Evolutionary conservation across 2,329 filamentous ascomycete species (phyloP), one percentile per base, ranked within the genome.

Genomic region (Alternaria solani): DNA sequence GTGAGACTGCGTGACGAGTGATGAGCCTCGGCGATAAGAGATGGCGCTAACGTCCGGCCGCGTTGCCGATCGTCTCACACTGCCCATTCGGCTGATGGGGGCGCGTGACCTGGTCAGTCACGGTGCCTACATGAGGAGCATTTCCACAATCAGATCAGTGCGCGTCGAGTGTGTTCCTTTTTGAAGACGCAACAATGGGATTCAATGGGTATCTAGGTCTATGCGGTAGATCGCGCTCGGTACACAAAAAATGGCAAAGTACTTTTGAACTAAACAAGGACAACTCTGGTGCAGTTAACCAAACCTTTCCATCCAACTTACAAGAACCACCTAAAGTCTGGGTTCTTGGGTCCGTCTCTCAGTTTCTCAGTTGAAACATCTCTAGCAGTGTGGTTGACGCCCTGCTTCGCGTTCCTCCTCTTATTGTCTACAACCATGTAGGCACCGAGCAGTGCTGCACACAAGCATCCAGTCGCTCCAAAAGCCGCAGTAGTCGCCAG

Each of bases 381-480:
- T 57, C 71, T 81, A 3, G 87, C 88, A 7, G 79, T 82, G 20
- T 89, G 69, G 28, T 80, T 84, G 3, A 85, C 76, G 0, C 89
- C 89, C 66, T 87, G 85, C 49, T 75, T 81, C 16, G 77, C 74
- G 68, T 92, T 85, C 48, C 89, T 83, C 47, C 86, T 81, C 69
- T 78, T 81, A 69, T 92, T 92, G 70, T 92, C 89, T 34, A 83
- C 73, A 41, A 85, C 79, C 89, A 91, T 92, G 68, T 84, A 92
- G 0, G 79, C 53, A 0, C 88, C 89, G 48, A 91, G 72, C n/a
- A 79, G 59, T 4, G 83, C 76, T 0, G 88, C 85, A 53, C 89
- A 74, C 2, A 86, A 60, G 25, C 84, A 83, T 0, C 89, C 89
- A 0, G 78, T 79, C 0, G 83, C 89, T 0, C 89, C 89, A 79